Evolutionary conservation across 257 asterid genomes (phyloP), one percentile per base, ranked within the genome.

Genomic region (Solanum clarkiae): DNA sequence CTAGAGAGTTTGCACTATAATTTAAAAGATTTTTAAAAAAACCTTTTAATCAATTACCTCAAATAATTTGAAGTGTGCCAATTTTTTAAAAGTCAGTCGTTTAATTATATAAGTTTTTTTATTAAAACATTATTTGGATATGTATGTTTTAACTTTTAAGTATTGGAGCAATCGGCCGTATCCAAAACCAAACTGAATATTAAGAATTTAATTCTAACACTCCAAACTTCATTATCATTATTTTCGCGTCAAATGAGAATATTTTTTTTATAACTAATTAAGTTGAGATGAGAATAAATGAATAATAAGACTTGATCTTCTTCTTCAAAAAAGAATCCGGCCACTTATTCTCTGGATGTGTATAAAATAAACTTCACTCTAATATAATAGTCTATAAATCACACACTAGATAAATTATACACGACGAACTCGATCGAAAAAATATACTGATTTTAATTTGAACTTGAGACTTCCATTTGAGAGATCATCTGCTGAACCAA

Each of bases 261-360:
- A 29, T 15, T 3, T 68, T 29, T 29, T 3, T 68, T 32, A 13
- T 15, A 68, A 68, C 49, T 11, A 3, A 36, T 5, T 36, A 20
- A n/a, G 29, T 8, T n/a, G 29, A 59, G 29, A 14, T 40, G 3
- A 66, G 47, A 15, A 29, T 54, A 54, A 54, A 54, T 15, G 7
- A 16, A 16, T 29, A 68, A 68, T 68, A 36, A 1, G 17, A 68
- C 14, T 16, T 32, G 49, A 22, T 16, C 7, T 17, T 6, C 15
- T 53, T 54, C 1, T 36, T 36, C 42, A 13, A 12, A 14, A 12
- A 4, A 16, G 8, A 54, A 15, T 1, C 3, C 16, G 18, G 4
- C 0, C 18, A 0, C 6, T 14, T 53, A 4, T 53, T 53, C 2
- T 53, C 14, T 4, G 6, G 7, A 1, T 1, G 57, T 1, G 6